A percentile compares a stretch with the other conserved stretches of the same genome.
These are phyloP conservation scores for Atkinsonella hypoxylon DNA, from an alignment of 2,329 filamentous ascomycete species.

Conservation along the genomic window DNA sequence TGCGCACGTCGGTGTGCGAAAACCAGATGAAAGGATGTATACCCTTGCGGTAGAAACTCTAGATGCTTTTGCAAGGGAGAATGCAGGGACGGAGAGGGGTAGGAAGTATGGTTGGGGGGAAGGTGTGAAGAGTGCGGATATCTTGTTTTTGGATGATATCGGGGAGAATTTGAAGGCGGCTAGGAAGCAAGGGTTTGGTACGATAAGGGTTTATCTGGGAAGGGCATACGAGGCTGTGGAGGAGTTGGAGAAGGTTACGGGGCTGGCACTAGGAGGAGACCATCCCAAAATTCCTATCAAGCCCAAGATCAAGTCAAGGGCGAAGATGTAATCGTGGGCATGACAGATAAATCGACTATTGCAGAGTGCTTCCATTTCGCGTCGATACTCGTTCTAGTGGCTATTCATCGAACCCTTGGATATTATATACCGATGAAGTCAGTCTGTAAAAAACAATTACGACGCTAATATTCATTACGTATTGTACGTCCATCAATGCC, in stretches of 20 bases:
- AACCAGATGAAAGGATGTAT: constrained; percentile 78
- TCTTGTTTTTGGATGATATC: constrained; percentile 89
- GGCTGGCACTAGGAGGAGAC: constrained; percentile 46
- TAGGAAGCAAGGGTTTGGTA: constrained; percentile 61
- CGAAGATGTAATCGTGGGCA: constrained; percentile 28
- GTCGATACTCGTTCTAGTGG: too few species aligned
- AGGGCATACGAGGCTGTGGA: constrained; percentile 69
- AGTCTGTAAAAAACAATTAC: too few species aligned
- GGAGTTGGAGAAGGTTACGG: constrained; percentile 65
- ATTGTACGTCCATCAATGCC: neutral
- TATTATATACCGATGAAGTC: too few species aligned
- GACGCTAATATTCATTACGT: too few species aligned
- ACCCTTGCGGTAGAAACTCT: constrained; percentile 56
- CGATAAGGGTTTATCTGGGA: constrained; percentile 75
- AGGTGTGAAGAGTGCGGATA: constrained; percentile 49
- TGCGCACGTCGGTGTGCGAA: constrained; percentile 76
- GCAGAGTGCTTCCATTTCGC: too few species aligned
- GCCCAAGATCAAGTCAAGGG: constrained; percentile 23
- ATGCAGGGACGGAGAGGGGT: constrained; percentile 28
- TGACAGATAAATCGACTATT: too few species aligned
- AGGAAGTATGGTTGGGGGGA: constrained; percentile 30
- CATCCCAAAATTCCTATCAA: constrained; percentile 38
- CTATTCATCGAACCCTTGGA: too few species aligned
- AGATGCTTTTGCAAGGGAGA: constrained; percentile 46
- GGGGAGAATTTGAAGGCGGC: constrained; percentile 83